Evolutionary conservation across 176 grass and related monocot species (phyloP).

Genomic region (Phoenix dactylifera): DNA sequence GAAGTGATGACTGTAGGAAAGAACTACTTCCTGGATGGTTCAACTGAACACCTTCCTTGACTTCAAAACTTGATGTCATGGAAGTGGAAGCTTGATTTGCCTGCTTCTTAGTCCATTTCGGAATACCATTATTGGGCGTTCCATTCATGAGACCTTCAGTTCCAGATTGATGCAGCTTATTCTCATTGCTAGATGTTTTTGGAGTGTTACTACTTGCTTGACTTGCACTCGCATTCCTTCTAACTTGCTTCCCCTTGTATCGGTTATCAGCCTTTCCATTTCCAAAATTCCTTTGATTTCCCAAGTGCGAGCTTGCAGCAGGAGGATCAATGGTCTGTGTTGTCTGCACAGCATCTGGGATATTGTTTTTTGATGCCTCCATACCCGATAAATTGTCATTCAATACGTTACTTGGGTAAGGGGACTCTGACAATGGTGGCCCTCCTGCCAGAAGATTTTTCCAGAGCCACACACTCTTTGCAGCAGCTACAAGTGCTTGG

Average conservation of each 20-base stretch:
- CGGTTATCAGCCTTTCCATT: slow-evolving; percentile 50
- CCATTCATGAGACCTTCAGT: slow-evolving; percentile 27
- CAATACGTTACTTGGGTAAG: slow-evolving; percentile 44
- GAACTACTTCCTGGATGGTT: slow-evolving; percentile 9
- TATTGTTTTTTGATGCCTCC: slow-evolving; percentile 14
- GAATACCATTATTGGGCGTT: slow-evolving; percentile 21
- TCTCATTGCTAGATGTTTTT: slow-evolving; percentile 24
- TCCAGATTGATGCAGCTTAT: neutral
- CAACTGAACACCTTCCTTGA: slow-evolving; percentile 20
- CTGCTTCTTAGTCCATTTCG: slow-evolving; percentile 18
- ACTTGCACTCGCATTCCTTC: slow-evolving; percentile 21
- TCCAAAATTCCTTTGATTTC: slow-evolving; percentile 42
- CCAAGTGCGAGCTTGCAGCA: slow-evolving; percentile 11
- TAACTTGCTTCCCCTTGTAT: slow-evolving; percentile 38
- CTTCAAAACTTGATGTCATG: slow-evolving; percentile 35
- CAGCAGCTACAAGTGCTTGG: slow-evolving; percentile 70
- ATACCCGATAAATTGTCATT: slow-evolving; percentile 26
- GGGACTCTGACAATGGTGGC: slow-evolving; percentile 54
- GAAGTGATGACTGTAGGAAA: slow-evolving; percentile 20
- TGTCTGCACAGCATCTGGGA: slow-evolving; percentile 34
- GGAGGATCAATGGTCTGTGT: slow-evolving; percentile 25
- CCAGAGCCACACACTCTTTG: slow-evolving; percentile 85
- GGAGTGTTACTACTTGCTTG: slow-evolving; percentile 29
- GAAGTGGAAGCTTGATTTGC: slow-evolving; percentile 22
- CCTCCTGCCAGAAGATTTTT: slow-evolving; percentile 68